These are phyloP conservation scores for Yarrowia sp. DNA, from an alignment of 805 yeast genomes.

Conservation along the genomic window DNA sequence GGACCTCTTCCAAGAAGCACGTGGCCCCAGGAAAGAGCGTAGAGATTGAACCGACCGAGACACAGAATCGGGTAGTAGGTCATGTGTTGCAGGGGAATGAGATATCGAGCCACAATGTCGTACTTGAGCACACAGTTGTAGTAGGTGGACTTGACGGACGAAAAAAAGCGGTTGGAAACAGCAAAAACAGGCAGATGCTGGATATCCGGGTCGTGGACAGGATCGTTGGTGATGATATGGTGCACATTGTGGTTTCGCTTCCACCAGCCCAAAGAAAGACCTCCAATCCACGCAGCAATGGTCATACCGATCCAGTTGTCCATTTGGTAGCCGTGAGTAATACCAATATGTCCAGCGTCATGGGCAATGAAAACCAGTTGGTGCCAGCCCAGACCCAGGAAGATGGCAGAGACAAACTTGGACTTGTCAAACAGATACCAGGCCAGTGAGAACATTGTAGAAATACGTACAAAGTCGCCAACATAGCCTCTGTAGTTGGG, in stretches of 20 bases:
- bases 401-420: conserved; percentile 55
- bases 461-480: conserved; percentile 63
- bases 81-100: conserved; percentile 64
- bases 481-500: conserved; percentile 72
- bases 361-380: conserved; percentile 85
- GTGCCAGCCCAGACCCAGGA: conserved; percentile 80
- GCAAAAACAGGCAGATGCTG: conserved; percentile 92
- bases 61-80: conserved; percentile 73
- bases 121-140: conserved; percentile 65
- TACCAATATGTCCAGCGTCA: conserved; percentile 83
- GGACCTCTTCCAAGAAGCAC: conserved; percentile 76
- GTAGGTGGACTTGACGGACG: conserved; percentile 71
- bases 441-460: conserved; percentile 50
- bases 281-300: conserved; percentile 80
- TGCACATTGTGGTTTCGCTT: conserved; percentile 91
- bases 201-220: conserved; percentile 91
- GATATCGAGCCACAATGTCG: conserved; percentile 57
- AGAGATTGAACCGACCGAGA: conserved; percentile 83
- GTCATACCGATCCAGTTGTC: conserved; percentile 73
- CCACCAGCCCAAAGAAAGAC: conserved; percentile 92
- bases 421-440: conserved; percentile 45
- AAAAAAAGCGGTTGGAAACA: conserved; percentile 67
- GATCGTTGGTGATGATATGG: conserved; percentile 86
- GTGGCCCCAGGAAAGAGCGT: conserved; percentile 76
- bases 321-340: conserved; percentile 72